A percentile compares a stretch with the other conserved stretches of the same genome.
Evolutionary conservation across 1,284 basidiomycete species (phyloP).

Genomic region (Pseudozyma sp.): DNA sequence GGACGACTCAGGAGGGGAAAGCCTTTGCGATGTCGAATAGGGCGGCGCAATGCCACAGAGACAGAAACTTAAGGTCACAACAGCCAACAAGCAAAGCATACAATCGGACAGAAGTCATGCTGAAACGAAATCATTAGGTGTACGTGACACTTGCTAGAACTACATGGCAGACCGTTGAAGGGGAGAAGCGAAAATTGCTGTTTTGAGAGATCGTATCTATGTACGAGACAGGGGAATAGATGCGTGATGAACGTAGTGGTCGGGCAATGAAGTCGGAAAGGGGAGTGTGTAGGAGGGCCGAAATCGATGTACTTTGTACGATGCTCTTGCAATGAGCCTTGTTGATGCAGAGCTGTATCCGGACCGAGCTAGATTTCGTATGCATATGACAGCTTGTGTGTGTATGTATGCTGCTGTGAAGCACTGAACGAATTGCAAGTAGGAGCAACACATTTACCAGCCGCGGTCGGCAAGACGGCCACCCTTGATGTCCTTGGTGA

Average conservation of each 20-base stretch:
- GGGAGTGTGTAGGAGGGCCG: constrained; percentile 1
- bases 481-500: constrained; percentile 70
- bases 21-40: too few relatives aligned
- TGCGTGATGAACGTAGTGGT: constrained; percentile 31
- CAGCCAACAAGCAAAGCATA: neutral
- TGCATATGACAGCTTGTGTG: too few relatives aligned
- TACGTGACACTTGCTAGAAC: constrained; percentile 38
- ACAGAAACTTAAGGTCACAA: too few relatives aligned
- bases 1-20: too few relatives aligned
- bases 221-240: neutral
- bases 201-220: too few relatives aligned
- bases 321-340: neutral
- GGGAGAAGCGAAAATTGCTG: constrained; percentile 6
- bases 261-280: neutral
- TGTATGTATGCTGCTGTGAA: constrained; percentile 2
- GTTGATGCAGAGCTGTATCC: too few relatives aligned
- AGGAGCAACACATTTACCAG: constrained; percentile 46
- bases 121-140: constrained; percentile 13
- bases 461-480: constrained; percentile 64
- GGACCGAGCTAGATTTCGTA: too few relatives aligned
- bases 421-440: neutral
- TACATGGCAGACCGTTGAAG: constrained; percentile 42
- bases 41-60: too few relatives aligned
- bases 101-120: neutral
- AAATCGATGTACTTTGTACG: neutral